phyloP scores from a whole-genome alignment of 1,284 basidiomycete genomes.

The Marasmius sp. region DNA sequence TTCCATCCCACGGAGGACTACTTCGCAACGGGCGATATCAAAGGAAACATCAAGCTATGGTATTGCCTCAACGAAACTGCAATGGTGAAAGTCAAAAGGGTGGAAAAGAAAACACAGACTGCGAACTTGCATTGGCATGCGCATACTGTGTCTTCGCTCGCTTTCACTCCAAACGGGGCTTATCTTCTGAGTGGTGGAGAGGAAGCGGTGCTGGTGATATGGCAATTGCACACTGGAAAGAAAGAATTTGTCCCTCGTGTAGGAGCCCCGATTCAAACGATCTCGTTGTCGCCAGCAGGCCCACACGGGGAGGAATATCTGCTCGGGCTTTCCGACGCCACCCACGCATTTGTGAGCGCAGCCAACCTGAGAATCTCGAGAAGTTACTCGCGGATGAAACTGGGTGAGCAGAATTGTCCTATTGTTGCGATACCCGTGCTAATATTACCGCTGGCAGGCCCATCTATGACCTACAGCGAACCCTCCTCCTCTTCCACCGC shows the following conservation, averaged over 20 bases:
- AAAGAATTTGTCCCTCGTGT: slow-evolving; percentile 92
- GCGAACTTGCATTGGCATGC: slow-evolving; percentile 96
- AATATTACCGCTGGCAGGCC: slow-evolving; percentile 34
- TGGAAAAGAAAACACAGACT: slow-evolving; percentile 78
- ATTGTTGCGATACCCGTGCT: no score
- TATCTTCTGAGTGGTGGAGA: slow-evolving; percentile 95
- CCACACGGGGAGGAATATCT: slow-evolving; percentile 83
- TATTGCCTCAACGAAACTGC: slow-evolving; percentile 78
- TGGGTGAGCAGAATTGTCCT: slow-evolving; percentile 47
- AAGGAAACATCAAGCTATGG: slow-evolving; percentile 89
- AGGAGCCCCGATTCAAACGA: slow-evolving; percentile 81
- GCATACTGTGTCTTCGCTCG: slow-evolving; percentile 87
- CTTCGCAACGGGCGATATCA: slow-evolving; percentile 91
- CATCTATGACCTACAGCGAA: slow-evolving; percentile 37
- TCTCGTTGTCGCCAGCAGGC: slow-evolving; percentile 52
- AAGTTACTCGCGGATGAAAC: slow-evolving; percentile 77
- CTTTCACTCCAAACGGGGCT: slow-evolving; percentile 89
- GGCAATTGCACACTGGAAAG: slow-evolving; percentile 87
- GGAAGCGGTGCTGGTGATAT: slow-evolving; percentile 93
- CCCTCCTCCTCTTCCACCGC: slow-evolving; percentile 41
- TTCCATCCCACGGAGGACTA: slow-evolving; percentile 91
- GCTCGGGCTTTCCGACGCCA: slow-evolving; percentile 82
- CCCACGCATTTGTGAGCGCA: slow-evolving; percentile 77
- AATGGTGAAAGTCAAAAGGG: slow-evolving; percentile 48
- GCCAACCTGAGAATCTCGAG: slow-evolving; percentile 73